These are phyloP conservation scores for Pelargonium myrrhifolium DNA, from an alignment of 441 rosid genomes.

Conservation along the genomic window DNA sequence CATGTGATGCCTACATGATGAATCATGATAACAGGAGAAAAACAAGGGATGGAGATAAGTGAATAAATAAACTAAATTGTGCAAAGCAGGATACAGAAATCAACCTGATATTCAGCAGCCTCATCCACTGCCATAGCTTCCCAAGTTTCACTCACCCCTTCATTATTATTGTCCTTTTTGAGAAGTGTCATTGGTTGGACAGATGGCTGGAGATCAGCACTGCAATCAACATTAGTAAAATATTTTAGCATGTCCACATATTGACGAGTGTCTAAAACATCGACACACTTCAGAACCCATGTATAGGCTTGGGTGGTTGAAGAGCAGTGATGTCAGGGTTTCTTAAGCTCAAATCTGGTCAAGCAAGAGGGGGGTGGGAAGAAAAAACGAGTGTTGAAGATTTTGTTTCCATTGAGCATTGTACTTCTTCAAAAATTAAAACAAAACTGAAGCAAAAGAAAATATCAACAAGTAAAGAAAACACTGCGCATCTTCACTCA, in stretches of 20 bases:
- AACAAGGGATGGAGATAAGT: slow-evolving; percentile 2
- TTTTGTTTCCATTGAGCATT: background rate
- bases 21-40: slow-evolving; percentile 7
- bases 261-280: slow-evolving; percentile 4
- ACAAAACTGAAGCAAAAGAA: background rate
- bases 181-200: slow-evolving; percentile 27
- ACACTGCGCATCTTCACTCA: background rate
- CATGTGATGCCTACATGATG: slow-evolving; percentile 4
- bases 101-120: slow-evolving; percentile 56
- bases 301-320: background rate
- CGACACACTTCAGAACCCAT: background rate
- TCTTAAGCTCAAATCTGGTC: background rate
- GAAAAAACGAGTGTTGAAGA: too few species aligned
- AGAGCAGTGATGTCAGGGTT: background rate
- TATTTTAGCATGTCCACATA: background rate
- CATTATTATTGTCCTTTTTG: slow-evolving; percentile 28
- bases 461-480: background rate
- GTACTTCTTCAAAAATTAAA: background rate
- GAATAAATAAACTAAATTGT: background rate
- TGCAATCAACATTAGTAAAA: slow-evolving; percentile 31
- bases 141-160: slow-evolving; percentile 22
- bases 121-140: slow-evolving; percentile 41
- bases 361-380: background rate
- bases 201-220: slow-evolving; percentile 42
- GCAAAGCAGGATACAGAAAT: slow-evolving; percentile 16